Percentiles rank a stretch among this genome's conserved stretches.
These are phyloP conservation scores for Candida insectorum DNA, from an alignment of 805 yeast species.

Conservation along the genomic window DNA sequence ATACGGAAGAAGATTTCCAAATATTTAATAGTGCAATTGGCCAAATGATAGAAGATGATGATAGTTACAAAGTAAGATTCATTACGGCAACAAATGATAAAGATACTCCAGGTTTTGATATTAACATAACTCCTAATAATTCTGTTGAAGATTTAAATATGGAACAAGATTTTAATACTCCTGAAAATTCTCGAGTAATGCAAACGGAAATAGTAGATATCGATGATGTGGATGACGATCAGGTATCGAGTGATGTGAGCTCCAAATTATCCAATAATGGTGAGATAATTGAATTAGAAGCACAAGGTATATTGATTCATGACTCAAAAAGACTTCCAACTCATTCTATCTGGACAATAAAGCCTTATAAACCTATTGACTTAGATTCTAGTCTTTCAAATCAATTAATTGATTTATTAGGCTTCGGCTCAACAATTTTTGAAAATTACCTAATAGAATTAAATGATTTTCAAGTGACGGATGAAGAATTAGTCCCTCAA, in stretches of 20 bases:
- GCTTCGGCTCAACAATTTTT: constrained; percentile 85
- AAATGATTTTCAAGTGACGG: constrained; percentile 60
- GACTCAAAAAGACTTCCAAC: constrained; percentile 57
- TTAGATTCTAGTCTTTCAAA: constrained; percentile 67
- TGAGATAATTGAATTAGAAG: constrained; percentile 72
- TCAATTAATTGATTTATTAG: constrained; percentile 68
- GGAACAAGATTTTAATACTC: neutral
- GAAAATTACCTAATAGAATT: constrained; percentile 67
- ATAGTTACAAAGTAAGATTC: constrained; percentile 75
- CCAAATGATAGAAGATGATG: constrained; percentile 69
- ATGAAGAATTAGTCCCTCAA: constrained; percentile 65
- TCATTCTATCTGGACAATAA: constrained; percentile 91
- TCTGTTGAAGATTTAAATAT: constrained; percentile 14
- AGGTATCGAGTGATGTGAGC: constrained; percentile 7
- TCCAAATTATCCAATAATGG: constrained; percentile 52
- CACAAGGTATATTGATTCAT: constrained; percentile 86
- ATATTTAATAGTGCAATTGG: constrained; percentile 70
- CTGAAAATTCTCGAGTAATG: constrained; percentile 3
- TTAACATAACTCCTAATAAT: constrained; percentile 23
- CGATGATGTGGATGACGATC: constrained; percentile 5
- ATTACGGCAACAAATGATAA: constrained; percentile 46
- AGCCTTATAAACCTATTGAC: constrained; percentile 67
- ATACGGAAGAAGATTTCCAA: constrained; percentile 52
- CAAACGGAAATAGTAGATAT: constrained; percentile 4
- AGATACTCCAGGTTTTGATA: constrained; percentile 10